Conservation (phyloP, 1,284 basidiomycete species). For the Boletus sp. region DNA sequence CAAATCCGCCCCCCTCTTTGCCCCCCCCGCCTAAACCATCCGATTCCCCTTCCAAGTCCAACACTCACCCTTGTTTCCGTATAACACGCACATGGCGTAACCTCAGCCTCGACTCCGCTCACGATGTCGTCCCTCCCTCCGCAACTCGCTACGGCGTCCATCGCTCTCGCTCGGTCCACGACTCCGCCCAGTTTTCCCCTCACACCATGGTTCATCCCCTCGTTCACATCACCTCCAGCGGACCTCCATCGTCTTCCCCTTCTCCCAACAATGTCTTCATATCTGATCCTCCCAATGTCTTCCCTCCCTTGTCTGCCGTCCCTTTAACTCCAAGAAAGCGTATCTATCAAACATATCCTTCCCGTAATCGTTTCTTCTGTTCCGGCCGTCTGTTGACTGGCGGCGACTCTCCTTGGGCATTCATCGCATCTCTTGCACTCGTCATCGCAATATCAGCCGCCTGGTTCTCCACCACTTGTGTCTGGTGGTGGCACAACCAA, state of each 20-base stretch:
- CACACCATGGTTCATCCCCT: slow-evolving; percentile 24
- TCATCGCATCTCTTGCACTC: slow-evolving; percentile 60
- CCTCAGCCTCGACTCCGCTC: slow-evolving; percentile 51
- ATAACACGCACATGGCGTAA: slow-evolving; percentile 54
- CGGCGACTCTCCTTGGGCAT: slow-evolving; percentile 80
- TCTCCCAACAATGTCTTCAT: slow-evolving; percentile 31
- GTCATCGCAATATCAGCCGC: slow-evolving; percentile 65
- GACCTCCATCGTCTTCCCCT: slow-evolving; percentile 27
- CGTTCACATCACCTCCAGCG: slow-evolving; percentile 25
- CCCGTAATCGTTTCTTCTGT: slow-evolving; percentile 73
- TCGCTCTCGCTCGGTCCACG: slow-evolving; percentile 10
- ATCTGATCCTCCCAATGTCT: slow-evolving; percentile 22
- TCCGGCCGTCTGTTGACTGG: slow-evolving; percentile 72
- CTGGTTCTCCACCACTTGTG: slow-evolving; percentile 82
- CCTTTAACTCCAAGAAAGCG: slow-evolving; percentile 46
- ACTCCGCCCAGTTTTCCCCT: slow-evolving; percentile 11
- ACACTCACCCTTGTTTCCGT: slow-evolving; percentile 45
- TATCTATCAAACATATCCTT: slow-evolving; percentile 62
- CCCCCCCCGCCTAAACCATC: slow-evolving; percentile 17
- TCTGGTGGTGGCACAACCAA: slow-evolving; percentile 81
- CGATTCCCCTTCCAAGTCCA: slow-evolving; percentile 11
- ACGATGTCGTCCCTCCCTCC: slow-evolving; percentile 15
- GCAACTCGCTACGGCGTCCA: slow-evolving; percentile 3
- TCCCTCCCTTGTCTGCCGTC: slow-evolving; percentile 44
- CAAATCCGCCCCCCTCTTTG: slow-evolving; percentile 3